These are phyloP conservation scores for Cadophora sp. DNA, from an alignment of 2,329 filamentous ascomycete genomes.

Conservation along the genomic window DNA sequence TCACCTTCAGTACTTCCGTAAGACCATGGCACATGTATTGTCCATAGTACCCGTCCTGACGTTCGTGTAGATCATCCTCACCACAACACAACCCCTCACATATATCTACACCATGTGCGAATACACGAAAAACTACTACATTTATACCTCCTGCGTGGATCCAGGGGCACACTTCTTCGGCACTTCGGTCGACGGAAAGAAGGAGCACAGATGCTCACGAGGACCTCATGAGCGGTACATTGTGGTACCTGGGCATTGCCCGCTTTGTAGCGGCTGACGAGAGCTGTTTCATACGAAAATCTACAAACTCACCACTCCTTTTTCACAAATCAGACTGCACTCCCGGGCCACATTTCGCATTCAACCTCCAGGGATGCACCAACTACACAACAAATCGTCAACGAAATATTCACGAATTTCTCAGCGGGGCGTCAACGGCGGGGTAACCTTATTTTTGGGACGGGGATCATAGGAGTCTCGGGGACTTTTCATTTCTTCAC, in stretches of 20 bases:
- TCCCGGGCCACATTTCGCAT: conserved; percentile 14
- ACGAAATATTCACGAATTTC: conserved; percentile 21
- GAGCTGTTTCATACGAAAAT: neutral
- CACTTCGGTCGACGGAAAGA: conserved; percentile 70
- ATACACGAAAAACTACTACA: conserved; percentile 79
- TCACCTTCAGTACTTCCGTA: neutral
- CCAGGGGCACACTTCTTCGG: conserved; percentile 75
- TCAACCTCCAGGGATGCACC: conserved; percentile 6
- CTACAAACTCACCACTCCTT: conserved; percentile 14
- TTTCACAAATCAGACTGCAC: neutral
- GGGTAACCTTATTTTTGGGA: conserved; percentile 8
- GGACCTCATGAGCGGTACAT: conserved; percentile 79
- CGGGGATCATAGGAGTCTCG: neutral
- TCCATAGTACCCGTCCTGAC: conserved; percentile 4
- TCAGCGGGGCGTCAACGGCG: conserved; percentile 32
- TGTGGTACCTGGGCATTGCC: conserved; percentile 68
- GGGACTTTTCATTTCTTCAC: conserved; percentile 15
- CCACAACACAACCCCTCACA: conserved; percentile 1
- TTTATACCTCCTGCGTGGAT: conserved; percentile 74
- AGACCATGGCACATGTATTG: neutral
- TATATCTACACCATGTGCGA: conserved; percentile 53
- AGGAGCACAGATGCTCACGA: conserved; percentile 62
- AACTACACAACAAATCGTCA: conserved; percentile 19
- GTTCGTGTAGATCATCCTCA: neutral
- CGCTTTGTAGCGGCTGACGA: conserved; percentile 50